These are phyloP conservation scores for Pythium folliculosum DNA, from an alignment of 352 stramenopile species.

Conservation along the genomic window DNA sequence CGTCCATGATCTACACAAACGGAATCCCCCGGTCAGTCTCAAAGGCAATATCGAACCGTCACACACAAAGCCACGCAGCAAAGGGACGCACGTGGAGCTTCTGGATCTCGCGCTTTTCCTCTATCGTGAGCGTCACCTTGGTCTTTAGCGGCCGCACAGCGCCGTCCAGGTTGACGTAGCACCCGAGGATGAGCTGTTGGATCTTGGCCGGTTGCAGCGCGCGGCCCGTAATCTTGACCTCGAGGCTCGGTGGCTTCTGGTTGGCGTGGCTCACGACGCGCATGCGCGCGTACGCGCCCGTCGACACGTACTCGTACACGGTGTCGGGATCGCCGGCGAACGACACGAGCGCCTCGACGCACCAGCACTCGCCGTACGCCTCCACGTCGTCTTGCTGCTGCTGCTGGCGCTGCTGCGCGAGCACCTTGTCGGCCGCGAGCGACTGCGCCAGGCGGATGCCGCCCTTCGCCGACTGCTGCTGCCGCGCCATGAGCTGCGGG, in stretches of 20 bases:
- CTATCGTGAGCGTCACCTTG: conserved; percentile 43
- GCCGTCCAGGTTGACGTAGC: conserved; percentile 49
- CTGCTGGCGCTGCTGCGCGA: conserved; percentile 7
- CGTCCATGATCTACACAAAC: conserved; percentile 52
- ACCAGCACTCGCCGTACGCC: conserved; percentile 45
- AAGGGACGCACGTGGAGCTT: conserved; percentile 59
- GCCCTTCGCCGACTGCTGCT: not conserved
- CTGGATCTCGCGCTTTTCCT: conserved; percentile 75
- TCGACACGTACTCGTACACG: conserved; percentile 64
- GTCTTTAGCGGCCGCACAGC: conserved; percentile 41
- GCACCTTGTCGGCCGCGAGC: conserved; percentile 49
- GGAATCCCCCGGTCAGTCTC: not conserved
- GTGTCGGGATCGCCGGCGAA: conserved; percentile 50
- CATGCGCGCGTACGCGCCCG: conserved; percentile 44
- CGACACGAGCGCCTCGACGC: conserved; percentile 50
- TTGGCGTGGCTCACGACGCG: conserved; percentile 2
- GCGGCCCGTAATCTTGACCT: conserved; percentile 53
- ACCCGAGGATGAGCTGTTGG: conserved; percentile 56
- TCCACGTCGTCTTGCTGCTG: conserved; percentile 3
- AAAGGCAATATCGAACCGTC: not conserved
- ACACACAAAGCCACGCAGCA: not conserved
- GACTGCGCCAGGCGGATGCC: conserved; percentile 57
- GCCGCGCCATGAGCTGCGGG: conserved; percentile 24
- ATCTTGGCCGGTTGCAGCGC: conserved; percentile 46
- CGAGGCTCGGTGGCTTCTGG: conserved; percentile 18